Evolutionary conservation across 2,329 filamentous ascomycete species (phyloP), one percentile per base, ranked within the genome.

Genomic region (Diaporthe caulivora): DNA sequence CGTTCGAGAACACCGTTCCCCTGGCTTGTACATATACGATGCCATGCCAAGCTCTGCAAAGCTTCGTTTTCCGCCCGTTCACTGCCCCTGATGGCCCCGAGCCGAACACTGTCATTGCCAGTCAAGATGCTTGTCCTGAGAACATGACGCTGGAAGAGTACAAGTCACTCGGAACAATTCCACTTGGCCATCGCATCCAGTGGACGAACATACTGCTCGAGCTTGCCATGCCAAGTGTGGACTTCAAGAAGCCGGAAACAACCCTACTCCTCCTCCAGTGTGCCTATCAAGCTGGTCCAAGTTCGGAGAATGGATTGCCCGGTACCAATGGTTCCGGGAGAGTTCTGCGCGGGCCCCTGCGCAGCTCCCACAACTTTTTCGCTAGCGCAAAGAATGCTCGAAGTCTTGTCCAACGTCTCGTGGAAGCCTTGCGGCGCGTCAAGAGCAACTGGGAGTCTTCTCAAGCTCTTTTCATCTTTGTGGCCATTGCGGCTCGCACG

Each of bases 201-300:
- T 92, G 89, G 87, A 77, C 82, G 11, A 92, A 91, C 70, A 86
- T 92, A 3, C 77, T 90, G 0, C 77, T 83, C 0, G 86, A 91
- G 76, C 78, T 92, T 3, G 79, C 80, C 0, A 80, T 82, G 1
- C 85, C 87, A 0, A 81, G 81, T 1, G 69, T 92, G 0, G 86
- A 90, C 57, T 86, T 90, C 47, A 87, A 85, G 15, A 86, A 87
- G 54, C 73, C 81, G 0, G 87, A 89, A 54, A 87, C 87, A 0
- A 80, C 80, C 8, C 75, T 86, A 2, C 77, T 91, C 0, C 68
- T 91, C 0, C 77, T 85, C 2, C 90, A 92, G 74, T 81, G 84
- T 0, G 81, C 85, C 13, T 83, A 85, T 74, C 86, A 91, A 78
- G 82, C 83, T 2, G 87, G 90, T 0, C 82, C 83, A 17, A 9